Conservation (phyloP, 495 filamentous ascomycete species). For the Lasiosphaeria hispida region DNA sequence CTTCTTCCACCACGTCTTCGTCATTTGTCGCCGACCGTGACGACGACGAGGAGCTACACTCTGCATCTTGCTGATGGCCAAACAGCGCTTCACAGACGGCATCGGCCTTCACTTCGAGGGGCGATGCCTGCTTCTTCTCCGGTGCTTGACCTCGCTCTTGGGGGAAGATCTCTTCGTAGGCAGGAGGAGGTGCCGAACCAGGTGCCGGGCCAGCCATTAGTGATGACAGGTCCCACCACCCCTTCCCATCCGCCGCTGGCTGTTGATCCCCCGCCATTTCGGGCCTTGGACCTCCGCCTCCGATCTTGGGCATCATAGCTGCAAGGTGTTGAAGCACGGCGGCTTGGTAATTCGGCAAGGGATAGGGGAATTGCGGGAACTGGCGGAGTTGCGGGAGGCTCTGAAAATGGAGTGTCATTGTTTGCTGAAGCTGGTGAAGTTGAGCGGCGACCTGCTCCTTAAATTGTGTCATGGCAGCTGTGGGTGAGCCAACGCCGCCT, state of each 20-base stretch:
- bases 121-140: constrained; percentile 61
- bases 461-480: constrained; percentile 67
- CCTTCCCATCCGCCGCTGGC: constrained; percentile 46
- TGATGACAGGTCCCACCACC: constrained; percentile 66
- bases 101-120: constrained; percentile 64
- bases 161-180: constrained; percentile 81
- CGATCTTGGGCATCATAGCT: constrained; percentile 64
- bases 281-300: constrained; percentile 33
- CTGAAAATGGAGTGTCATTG: not conserved
- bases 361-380: constrained; percentile 24
- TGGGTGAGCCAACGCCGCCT: constrained; percentile 48
- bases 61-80: constrained; percentile 36
- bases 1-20: constrained; percentile 11
- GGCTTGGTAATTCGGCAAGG: constrained; percentile 69
- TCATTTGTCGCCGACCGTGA: constrained; percentile 7
- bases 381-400: constrained; percentile 13
- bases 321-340: constrained; percentile 68
- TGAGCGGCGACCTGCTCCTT: constrained; percentile 74
- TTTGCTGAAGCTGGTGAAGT: constrained; percentile 20
- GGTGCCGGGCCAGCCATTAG: constrained; percentile 33
- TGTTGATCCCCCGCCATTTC: constrained; percentile 34
- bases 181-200: constrained; percentile 57
- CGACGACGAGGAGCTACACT: not conserved
- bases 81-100: constrained; percentile 61
- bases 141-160: constrained; percentile 18